Conservation (phyloP, 805 yeast genomes). For the Ogataea neopini region DNA sequence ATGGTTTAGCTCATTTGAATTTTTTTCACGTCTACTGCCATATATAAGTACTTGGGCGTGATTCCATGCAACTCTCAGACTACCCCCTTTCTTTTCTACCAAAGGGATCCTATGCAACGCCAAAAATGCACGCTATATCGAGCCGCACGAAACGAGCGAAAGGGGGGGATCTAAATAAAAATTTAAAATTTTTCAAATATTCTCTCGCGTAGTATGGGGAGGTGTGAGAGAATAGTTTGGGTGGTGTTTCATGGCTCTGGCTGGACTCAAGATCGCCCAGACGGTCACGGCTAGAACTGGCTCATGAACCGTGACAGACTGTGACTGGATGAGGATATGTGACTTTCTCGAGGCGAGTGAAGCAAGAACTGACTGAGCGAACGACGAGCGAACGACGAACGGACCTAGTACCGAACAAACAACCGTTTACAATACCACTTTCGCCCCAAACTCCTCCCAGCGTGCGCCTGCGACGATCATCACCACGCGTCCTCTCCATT, state of each 20-base stretch:
- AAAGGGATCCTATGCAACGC: constrained; percentile 8
- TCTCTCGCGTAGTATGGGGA: neutral
- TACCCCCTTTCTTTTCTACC: constrained; percentile 7
- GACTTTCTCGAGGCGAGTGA: neutral
- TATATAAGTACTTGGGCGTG: constrained; percentile 4
- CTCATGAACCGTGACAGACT: neutral
- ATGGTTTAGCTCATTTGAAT: neutral
- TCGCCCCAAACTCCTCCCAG: neutral
- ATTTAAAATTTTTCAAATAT: neutral
- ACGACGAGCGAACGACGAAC: no score
- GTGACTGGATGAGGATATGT: no score
- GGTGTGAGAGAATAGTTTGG: neutral
- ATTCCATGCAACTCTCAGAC: neutral
- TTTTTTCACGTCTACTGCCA: neutral
- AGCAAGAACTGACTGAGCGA: no score
- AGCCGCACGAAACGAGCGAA: constrained; percentile 7
- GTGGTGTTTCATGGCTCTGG: no score
- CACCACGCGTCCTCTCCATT: constrained; percentile 1
- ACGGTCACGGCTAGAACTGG: neutral
- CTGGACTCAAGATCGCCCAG: neutral
- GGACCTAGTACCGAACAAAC: no score
- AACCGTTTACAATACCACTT: no score
- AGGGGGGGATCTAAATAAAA: neutral
- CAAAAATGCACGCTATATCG: constrained; percentile 8
- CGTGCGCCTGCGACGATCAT: neutral